Evolutionary conservation across 352 stramenopile genomes (phyloP).

Genomic region (Vaucheria bursata): DNA sequence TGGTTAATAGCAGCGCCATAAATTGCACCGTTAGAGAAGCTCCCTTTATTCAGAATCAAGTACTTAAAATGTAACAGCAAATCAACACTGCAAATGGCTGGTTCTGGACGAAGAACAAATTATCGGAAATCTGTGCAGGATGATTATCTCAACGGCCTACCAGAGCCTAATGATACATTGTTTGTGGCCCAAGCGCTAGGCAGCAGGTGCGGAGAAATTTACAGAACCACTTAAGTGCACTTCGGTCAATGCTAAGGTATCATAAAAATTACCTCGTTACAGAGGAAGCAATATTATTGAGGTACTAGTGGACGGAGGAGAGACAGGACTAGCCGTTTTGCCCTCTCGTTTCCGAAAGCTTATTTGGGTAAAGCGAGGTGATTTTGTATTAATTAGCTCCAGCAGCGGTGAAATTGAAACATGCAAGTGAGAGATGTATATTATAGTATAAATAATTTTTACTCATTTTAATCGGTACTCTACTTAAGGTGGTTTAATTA

Average conservation of each 20-base stretch:
- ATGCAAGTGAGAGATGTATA: not conserved
- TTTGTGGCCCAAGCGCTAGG: slow-evolving; percentile 20
- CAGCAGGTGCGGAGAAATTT: slow-evolving; percentile 74
- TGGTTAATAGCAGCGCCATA: no score
- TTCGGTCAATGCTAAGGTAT: slow-evolving; percentile 13
- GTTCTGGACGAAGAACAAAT: slow-evolving; percentile 69
- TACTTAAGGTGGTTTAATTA: no score
- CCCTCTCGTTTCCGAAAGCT: slow-evolving; percentile 96
- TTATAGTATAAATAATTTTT: no score
- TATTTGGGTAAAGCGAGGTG: slow-evolving; percentile 94
- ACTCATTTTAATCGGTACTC: no score
- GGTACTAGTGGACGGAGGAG: slow-evolving; percentile 59
- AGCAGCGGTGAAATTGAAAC: slow-evolving; percentile 62
- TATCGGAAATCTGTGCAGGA: slow-evolving; percentile 85
- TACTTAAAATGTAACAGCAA: no score
- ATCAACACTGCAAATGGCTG: slow-evolving; percentile 78
- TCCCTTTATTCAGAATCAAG: no score
- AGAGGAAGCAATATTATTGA: slow-evolving; percentile 43
- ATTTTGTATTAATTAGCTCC: slow-evolving; percentile 87
- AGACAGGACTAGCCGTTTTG: slow-evolving; percentile 78
- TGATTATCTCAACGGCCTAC: slow-evolving; percentile 74
- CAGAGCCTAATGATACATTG: slow-evolving; percentile 61
- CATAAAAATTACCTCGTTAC: slow-evolving; percentile 2
- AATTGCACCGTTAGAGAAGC: no score
- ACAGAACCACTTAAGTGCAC: not conserved